These are phyloP conservation scores for Lolium perenne DNA, from an alignment of 176 grass and related monocot genomes.

Conservation along the genomic window DNA sequence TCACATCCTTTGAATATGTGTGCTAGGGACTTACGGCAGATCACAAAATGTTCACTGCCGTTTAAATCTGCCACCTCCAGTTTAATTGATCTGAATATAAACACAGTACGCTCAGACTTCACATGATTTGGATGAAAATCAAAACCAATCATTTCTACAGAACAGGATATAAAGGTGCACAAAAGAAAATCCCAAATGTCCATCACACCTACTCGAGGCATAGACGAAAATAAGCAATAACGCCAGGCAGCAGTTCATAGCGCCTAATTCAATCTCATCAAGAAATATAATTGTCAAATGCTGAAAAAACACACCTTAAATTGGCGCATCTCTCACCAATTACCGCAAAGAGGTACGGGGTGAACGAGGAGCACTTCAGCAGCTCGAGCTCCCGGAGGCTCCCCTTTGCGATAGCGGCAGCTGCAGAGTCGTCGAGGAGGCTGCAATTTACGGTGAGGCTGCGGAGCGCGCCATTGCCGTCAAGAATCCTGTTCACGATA, in stretches of 20 bases:
- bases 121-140: constrained; percentile 4
- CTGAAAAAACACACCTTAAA: constrained; percentile 60
- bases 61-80: constrained; percentile 42
- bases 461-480: constrained; percentile 55
- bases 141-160: not conserved
- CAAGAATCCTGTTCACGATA: constrained; percentile 63
- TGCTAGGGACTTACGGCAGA: constrained; percentile 58
- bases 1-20: constrained; percentile 54
- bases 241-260: not conserved
- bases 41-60: constrained; percentile 35
- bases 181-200: not conserved
- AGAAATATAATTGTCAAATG: not conserved
- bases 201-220: not conserved
- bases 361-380: constrained; percentile 71
- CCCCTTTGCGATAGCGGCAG: constrained; percentile 63
- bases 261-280: not conserved
- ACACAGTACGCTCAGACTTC: not conserved
- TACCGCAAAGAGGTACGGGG: constrained; percentile 56
- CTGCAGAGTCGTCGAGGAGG: constrained; percentile 65
- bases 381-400: constrained; percentile 73
- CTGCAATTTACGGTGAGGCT: constrained; percentile 72
- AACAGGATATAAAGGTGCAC: not conserved
- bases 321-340: constrained; percentile 64
- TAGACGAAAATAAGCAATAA: not conserved
- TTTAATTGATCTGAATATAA: constrained; percentile 51